Evolutionary conservation across 106 monocot genomes (phyloP).

Genomic region (Dioscorea alata): DNA sequence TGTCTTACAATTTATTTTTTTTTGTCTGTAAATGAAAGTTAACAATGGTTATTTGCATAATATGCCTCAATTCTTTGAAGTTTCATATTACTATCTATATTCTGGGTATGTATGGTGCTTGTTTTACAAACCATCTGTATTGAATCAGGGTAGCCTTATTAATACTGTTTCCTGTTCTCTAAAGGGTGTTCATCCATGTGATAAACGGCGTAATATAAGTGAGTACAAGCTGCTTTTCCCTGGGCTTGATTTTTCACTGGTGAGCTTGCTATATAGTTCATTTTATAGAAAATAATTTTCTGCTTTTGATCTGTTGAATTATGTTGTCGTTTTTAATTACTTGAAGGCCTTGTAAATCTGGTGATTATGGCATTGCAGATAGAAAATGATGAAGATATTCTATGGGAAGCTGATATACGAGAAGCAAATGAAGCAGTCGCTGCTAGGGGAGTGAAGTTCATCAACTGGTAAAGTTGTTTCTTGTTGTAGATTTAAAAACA

Average conservation of each 20-base stretch:
- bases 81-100: too few species aligned
- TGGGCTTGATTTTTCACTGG: slow-evolving; percentile 95
- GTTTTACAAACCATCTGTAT: too few species aligned
- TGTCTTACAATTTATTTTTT: too few species aligned
- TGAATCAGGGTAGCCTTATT: not conserved
- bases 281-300: not conserved
- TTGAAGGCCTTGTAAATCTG: too few species aligned
- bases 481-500: not conserved
- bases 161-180: slow-evolving; percentile 1
- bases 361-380: slow-evolving; percentile 40
- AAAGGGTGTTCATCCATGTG: slow-evolving; percentile 84
- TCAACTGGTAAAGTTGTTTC: slow-evolving; percentile 60
- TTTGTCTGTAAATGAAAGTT: too few species aligned
- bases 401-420: slow-evolving; percentile 69
- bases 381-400: slow-evolving; percentile 77
- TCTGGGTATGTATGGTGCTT: too few species aligned
- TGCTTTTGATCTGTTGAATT: not conserved
- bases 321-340: not conserved
- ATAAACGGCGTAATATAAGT: slow-evolving; percentile 75
- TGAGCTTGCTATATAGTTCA: not conserved
- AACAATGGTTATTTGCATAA: too few species aligned
- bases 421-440: slow-evolving; percentile 65
- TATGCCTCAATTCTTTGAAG: too few species aligned
- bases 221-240: slow-evolving; percentile 77
- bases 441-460: slow-evolving; percentile 73